These are phyloP conservation scores for Anisogramma anomala DNA, from an alignment of 2,329 filamentous ascomycete genomes.

Conservation along the genomic window DNA sequence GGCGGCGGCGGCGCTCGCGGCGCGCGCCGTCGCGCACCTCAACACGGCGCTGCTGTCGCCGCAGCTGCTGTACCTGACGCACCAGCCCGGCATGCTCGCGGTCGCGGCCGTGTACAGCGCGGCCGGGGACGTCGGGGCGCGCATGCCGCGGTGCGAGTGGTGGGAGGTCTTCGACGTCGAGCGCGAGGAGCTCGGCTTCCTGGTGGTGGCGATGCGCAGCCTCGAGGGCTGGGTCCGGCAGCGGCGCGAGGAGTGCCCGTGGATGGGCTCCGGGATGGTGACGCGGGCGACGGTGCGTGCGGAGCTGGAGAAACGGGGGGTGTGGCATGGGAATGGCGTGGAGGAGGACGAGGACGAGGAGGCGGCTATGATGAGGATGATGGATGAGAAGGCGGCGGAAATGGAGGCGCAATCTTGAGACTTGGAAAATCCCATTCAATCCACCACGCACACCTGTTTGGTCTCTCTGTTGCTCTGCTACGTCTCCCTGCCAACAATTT, in stretches of 20 bases:
- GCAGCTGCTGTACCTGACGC: conserved; percentile 81
- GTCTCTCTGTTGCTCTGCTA: too few species aligned
- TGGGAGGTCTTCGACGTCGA: conserved; percentile 98
- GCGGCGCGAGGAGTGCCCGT: conserved; percentile 46
- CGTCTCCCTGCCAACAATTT: too few species aligned
- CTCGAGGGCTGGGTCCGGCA: conserved; percentile 56
- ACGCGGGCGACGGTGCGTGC: conserved; percentile 44
- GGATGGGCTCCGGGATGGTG: conserved; percentile 38
- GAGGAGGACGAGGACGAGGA: conserved; percentile 17
- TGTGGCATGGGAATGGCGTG: conserved; percentile 24
- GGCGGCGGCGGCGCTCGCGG: conserved; percentile 44
- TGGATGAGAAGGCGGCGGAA: conserved; percentile 25
- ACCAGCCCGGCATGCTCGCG: conserved; percentile 77
- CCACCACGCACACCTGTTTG: too few species aligned
- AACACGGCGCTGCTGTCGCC: conserved; percentile 79
- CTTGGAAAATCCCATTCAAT: not conserved
- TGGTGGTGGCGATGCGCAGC: conserved; percentile 77
- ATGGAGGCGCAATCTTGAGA: conserved; percentile 17
- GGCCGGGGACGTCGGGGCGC: conserved; percentile 61
- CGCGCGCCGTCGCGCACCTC: conserved; percentile 62
- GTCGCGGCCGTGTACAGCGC: conserved; percentile 87
- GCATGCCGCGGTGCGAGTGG: conserved; percentile 77
- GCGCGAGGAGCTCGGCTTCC: conserved; percentile 82
- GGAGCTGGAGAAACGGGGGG: conserved; percentile 45
- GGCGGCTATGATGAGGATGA: conserved; percentile 27